A percentile compares a stretch with the other conserved stretches of the same genome.
Conservation (phyloP, 305 asterid genomes). For the Ilex paraguariensis region DNA sequence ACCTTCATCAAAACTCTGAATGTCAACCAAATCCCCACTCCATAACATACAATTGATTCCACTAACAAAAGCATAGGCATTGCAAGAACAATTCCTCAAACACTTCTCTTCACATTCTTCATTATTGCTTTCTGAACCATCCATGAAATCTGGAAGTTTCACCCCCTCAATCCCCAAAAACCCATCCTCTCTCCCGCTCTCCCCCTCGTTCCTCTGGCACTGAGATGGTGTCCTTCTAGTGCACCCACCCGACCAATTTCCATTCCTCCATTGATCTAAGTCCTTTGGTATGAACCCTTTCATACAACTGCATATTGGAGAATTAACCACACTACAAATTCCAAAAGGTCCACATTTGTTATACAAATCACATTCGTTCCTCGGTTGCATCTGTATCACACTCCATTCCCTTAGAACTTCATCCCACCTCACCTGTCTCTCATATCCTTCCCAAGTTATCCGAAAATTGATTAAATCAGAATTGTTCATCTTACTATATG, state of each 20-base stretch:
- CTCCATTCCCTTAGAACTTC: constrained; percentile 30
- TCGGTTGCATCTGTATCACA: constrained; percentile 36
- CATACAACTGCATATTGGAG: constrained; percentile 41
- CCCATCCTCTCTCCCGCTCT: constrained; percentile 18
- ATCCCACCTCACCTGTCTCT: constrained; percentile 42
- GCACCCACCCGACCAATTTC: constrained; percentile 62
- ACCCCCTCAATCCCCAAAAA: constrained; percentile 31
- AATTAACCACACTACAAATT: constrained; percentile 25
- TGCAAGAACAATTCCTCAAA: constrained; percentile 62
- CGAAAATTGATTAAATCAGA: constrained; percentile 34
- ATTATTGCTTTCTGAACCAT: constrained; percentile 3
- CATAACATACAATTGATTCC: constrained; percentile 71
- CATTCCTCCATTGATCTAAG: constrained; percentile 34
- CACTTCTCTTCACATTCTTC: constrained; percentile 41
- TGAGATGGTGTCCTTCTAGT: constrained; percentile 31
- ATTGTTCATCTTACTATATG: constrained; percentile 23
- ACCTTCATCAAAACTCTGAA: constrained; percentile 41
- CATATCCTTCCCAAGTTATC: constrained; percentile 43
- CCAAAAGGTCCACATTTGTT: constrained; percentile 61
- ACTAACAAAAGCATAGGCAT: constrained; percentile 48
- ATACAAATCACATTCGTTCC: constrained; percentile 40
- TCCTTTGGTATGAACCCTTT: constrained; percentile 48
- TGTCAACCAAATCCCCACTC: constrained; percentile 55
- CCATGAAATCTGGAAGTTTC: constrained; percentile 67
- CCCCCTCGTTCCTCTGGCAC: constrained; percentile 23